Evolutionary conservation across 192 early-diverging fungal genomes (phyloP).

Genomic region (Coemansia sp.): DNA sequence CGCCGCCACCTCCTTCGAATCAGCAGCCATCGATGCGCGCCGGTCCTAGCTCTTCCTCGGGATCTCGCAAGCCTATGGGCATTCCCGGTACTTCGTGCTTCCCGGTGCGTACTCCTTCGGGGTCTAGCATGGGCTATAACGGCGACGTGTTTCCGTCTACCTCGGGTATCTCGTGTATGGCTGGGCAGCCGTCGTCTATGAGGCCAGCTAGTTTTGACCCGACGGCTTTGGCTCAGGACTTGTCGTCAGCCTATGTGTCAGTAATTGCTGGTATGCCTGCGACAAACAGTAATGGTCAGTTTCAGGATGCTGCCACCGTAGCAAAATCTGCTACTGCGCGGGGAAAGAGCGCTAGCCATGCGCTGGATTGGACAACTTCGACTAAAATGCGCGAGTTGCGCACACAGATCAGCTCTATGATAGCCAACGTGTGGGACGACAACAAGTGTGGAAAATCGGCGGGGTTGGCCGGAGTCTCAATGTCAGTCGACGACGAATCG

Average conservation of each 20-base stretch:
- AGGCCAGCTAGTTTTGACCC: slow-evolving; percentile 42
- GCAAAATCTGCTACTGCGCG: slow-evolving; percentile 31
- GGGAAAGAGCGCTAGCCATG: slow-evolving; percentile 50
- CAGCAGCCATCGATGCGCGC: slow-evolving; percentile 3
- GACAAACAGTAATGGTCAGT: neutral
- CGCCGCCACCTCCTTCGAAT: neutral
- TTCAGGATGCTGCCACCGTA: neutral
- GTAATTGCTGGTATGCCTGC: slow-evolving; percentile 30
- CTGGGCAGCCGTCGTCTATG: neutral
- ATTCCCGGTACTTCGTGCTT: slow-evolving; percentile 12
- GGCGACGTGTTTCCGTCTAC: slow-evolving; percentile 13
- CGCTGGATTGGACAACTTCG: slow-evolving; percentile 18
- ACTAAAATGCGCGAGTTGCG: slow-evolving; percentile 45
- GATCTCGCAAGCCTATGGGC: slow-evolving; percentile 12
- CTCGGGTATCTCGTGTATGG: slow-evolving; percentile 7
- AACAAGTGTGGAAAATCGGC: slow-evolving; percentile 55
- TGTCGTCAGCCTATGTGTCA: slow-evolving; percentile 54
- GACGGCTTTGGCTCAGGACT: slow-evolving; percentile 34
- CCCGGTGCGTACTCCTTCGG: slow-evolving; percentile 32
- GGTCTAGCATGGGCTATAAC: slow-evolving; percentile 26
- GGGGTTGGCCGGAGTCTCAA: slow-evolving; percentile 49
- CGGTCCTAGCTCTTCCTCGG: neutral
- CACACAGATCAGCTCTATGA: slow-evolving; percentile 40
- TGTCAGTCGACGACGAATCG: slow-evolving; percentile 33
- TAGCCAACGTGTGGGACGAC: slow-evolving; percentile 52